Conservation (phyloP, 345 rosid species). For the Populus pruinosa region DNA sequence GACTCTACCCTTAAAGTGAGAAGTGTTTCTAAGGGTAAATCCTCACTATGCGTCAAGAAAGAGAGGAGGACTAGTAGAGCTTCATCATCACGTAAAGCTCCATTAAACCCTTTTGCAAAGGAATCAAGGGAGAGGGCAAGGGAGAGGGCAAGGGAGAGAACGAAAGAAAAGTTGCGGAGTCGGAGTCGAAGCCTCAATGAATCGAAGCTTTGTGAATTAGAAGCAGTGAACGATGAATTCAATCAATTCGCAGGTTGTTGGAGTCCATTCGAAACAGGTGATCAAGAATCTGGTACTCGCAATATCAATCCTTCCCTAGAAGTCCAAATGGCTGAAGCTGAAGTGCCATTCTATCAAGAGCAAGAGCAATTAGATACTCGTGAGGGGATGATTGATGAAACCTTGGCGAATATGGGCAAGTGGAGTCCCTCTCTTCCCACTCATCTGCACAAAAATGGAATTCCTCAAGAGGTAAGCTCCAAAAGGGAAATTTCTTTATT, state of each 20-base stretch:
- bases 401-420: slow-evolving; percentile 19
- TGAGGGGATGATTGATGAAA: slow-evolving; percentile 25
- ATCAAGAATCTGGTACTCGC: slow-evolving; percentile 20
- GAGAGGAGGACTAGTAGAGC: slow-evolving; percentile 26
- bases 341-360: slow-evolving; percentile 11
- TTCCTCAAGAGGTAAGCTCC: slow-evolving; percentile 33
- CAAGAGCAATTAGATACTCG: slow-evolving; percentile 4
- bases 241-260: slow-evolving; percentile 19
- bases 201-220: slow-evolving; percentile 10
- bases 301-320: slow-evolving; percentile 4
- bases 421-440: slow-evolving; percentile 34
- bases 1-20: slow-evolving; percentile 15
- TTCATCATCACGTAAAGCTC: slow-evolving; percentile 23
- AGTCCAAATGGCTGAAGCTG: slow-evolving; percentile 3
- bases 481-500: background rate
- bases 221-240: slow-evolving; percentile 5
- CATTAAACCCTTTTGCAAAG: slow-evolving; percentile 30
- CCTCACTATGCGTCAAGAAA: slow-evolving; percentile 1
- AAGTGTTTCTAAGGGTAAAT: slow-evolving; percentile 21
- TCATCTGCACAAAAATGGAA: slow-evolving; percentile 25
- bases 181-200: slow-evolving; percentile 9
- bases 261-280: slow-evolving; percentile 14
- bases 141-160: slow-evolving; percentile 68
- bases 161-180: slow-evolving; percentile 37
- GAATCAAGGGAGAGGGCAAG: slow-evolving; percentile 62